Percentiles rank a stretch among this genome's conserved stretches.
Evolutionary conservation across 2,329 filamentous ascomycete species (phyloP).

Genomic region (Colletotrichum zoysiae): DNA sequence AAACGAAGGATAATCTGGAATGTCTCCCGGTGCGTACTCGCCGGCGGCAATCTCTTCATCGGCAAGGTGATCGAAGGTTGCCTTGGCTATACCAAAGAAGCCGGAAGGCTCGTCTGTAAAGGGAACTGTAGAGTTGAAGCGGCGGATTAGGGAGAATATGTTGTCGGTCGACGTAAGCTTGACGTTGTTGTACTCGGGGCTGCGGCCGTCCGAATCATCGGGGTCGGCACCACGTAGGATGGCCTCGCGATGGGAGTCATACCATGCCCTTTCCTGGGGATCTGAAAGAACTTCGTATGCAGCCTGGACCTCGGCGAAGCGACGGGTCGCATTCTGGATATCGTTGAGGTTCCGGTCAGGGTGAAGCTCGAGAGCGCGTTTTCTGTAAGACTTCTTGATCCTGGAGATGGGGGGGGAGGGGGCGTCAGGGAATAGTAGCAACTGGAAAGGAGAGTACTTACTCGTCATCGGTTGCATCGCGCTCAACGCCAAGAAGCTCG

Average conservation of each 20-base stretch:
- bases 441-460: conserved; percentile 52
- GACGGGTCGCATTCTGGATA: conserved; percentile 82
- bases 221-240: conserved; percentile 78
- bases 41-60: conserved; percentile 83
- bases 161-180: conserved; percentile 85
- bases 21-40: conserved; percentile 72
- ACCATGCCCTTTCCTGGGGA: conserved; percentile 96
- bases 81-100: conserved; percentile 85
- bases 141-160: conserved; percentile 81
- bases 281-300: conserved; percentile 98
- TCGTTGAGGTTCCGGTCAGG: conserved; percentile 94
- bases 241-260: conserved; percentile 91
- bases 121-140: conserved; percentile 81
- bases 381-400: conserved; percentile 93
- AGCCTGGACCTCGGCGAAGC: conserved; percentile 91
- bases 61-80: conserved; percentile 84
- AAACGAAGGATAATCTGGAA: conserved; percentile 82
- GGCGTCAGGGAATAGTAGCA: conserved; percentile 26
- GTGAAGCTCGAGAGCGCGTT: conserved; percentile 91
- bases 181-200: conserved; percentile 75
- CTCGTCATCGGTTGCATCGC: conserved; percentile 84
- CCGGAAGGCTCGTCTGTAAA: conserved; percentile 84
- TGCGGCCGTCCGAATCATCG: conserved; percentile 58
- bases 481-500: conserved; percentile 81
- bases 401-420: conserved; percentile 55